Conservation (phyloP, 75 land plant genomes). For the Azolla pinnata region DNA sequence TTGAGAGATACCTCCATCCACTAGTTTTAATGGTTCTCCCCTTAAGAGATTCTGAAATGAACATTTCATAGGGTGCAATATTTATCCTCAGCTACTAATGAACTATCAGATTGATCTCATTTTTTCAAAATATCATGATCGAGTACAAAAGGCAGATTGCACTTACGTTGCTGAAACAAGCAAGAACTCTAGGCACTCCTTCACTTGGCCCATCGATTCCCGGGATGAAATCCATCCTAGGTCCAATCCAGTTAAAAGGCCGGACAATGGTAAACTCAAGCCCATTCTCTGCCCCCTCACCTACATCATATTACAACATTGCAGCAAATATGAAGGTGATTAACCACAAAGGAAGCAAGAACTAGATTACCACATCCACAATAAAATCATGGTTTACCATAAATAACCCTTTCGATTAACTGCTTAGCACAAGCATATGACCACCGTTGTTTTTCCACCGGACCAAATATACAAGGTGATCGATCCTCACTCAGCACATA, state of each 20-base stretch:
- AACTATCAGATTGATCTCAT: too few species aligned
- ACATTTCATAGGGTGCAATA: too few species aligned
- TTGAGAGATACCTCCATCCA: conserved; percentile 88
- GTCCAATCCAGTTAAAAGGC: conserved; percentile 99
- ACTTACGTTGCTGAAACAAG: conserved; percentile 93
- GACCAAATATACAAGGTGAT: conserved; percentile 92
- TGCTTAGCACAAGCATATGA: conserved; percentile 99
- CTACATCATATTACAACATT: conserved; percentile 23
- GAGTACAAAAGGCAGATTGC: not conserved
- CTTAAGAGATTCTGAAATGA: conserved; percentile 65
- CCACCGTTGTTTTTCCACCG: conserved; percentile 93
- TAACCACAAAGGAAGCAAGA: too few species aligned
- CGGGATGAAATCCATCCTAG: conserved; percentile 98
- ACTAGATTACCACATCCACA: too few species aligned
- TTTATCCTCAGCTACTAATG: too few species aligned
- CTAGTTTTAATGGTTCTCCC: conserved; percentile 88
- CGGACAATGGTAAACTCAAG: conserved; percentile 96
- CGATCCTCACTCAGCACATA: conserved; percentile 75
- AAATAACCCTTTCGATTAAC: conserved; percentile 85
- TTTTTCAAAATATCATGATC: too few species aligned
- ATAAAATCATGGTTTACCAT: too few species aligned
- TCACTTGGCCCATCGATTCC: conserved; percentile 98
- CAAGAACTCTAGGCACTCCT: conserved; percentile 91
- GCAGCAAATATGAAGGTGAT: too few species aligned
- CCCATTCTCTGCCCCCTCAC: conserved; percentile 91